A percentile compares a stretch with the other conserved stretches of the same genome.
phyloP scores from a whole-genome alignment of 163 green algal genomes.

The Scenedesmus sp. region DNA sequence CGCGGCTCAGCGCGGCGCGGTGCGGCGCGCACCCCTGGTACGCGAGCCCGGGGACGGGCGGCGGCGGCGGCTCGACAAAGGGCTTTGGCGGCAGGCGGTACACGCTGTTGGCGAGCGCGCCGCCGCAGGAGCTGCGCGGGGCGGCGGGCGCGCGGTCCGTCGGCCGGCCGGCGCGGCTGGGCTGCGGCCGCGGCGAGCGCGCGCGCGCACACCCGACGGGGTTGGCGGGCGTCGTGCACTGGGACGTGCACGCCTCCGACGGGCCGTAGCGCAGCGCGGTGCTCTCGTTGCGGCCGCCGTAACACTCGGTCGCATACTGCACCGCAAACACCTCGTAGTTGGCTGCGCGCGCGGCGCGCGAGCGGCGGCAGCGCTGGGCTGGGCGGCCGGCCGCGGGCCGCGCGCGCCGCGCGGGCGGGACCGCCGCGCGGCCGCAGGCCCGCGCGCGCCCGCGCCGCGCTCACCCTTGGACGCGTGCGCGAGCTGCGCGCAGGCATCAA shows the following conservation, averaged over 20 bases:
- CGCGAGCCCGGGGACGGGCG: too few species aligned
- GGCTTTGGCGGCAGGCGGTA: constrained; percentile 19
- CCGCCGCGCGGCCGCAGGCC: too few species aligned
- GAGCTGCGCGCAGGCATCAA: constrained; percentile 21
- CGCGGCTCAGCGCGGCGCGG: too few species aligned
- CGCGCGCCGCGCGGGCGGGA: too few species aligned
- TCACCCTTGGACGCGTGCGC: background rate
- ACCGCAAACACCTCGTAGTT: constrained; percentile 14
- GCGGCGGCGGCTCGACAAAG: background rate
- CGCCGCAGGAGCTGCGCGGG: background rate
- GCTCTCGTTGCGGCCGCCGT: background rate
- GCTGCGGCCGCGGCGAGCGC: too few species aligned
- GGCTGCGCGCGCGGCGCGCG: background rate
- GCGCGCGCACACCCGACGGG: too few species aligned
- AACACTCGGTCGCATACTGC: constrained; percentile 15
- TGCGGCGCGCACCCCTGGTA: too few species aligned
- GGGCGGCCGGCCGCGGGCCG: too few species aligned
- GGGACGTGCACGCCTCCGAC: too few species aligned
- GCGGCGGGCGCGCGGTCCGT: too few species aligned
- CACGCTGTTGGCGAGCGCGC: constrained; percentile 7
- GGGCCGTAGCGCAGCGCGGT: background rate
- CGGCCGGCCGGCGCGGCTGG: too few species aligned
- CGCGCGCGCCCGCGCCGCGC: too few species aligned
- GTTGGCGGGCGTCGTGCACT: background rate
- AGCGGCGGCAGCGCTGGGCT: background rate